Percentiles rank a stretch among this genome's conserved stretches.
phyloP scores from a whole-genome alignment of 495 filamentous ascomycete species.

The Talaromyces adpressus region DNA sequence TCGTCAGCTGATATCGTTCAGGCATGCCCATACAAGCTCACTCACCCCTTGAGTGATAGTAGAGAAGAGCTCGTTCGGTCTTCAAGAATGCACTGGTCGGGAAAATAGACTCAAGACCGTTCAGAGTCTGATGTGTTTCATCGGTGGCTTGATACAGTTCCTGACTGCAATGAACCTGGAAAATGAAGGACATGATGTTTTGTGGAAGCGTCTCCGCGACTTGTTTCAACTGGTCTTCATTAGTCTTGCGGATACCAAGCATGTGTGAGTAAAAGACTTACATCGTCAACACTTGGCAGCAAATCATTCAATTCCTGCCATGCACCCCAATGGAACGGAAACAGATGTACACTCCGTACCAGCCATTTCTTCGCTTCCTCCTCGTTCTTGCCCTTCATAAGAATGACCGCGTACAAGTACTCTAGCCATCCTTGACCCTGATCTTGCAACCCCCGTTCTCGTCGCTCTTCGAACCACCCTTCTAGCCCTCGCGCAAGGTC shows the following conservation, averaged over 20 bases:
- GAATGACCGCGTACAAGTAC: slow-evolving; percentile 86
- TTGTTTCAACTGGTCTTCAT: slow-evolving; percentile 41
- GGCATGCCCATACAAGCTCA: background rate
- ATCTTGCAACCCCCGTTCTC: slow-evolving; percentile 49
- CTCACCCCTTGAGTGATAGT: slow-evolving; percentile 78
- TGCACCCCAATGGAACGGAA: slow-evolving; percentile 92
- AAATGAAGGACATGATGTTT: slow-evolving; percentile 89
- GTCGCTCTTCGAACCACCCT: slow-evolving; percentile 62
- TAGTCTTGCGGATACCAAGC: background rate
- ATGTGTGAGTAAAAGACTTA: slow-evolving; percentile 27
- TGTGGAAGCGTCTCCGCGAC: slow-evolving; percentile 62
- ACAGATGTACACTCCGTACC: slow-evolving; percentile 73
- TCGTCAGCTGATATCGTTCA: slow-evolving; percentile 7
- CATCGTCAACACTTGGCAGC: slow-evolving; percentile 74
- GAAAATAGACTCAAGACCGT: slow-evolving; percentile 73
- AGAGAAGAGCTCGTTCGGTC: slow-evolving; percentile 79
- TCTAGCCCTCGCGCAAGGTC: slow-evolving; percentile 69
- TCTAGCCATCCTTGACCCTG: slow-evolving; percentile 89
- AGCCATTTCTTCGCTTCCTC: slow-evolving; percentile 74
- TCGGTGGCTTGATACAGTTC: slow-evolving; percentile 84
- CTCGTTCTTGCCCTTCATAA: slow-evolving; percentile 88
- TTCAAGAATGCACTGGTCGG: slow-evolving; percentile 81
- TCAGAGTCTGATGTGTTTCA: slow-evolving; percentile 58
- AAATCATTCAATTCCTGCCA: slow-evolving; percentile 84
- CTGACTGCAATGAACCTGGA: slow-evolving; percentile 81